Base-by-base conservation (phyloP, 2,329 filamentous ascomycete genomes). In the Truncatella angustata region DNA sequence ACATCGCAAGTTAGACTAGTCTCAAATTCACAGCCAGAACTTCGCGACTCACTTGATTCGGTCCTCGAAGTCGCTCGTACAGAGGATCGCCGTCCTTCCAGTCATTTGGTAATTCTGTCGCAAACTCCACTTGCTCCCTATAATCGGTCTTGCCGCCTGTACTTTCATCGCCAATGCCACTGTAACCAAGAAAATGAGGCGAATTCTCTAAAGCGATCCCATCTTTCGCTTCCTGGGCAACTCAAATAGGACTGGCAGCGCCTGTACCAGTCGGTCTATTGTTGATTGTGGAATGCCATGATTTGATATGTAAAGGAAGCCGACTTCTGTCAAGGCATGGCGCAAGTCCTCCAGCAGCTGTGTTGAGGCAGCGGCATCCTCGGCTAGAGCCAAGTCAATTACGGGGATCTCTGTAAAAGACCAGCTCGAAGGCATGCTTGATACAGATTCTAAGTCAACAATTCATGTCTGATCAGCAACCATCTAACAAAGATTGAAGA, bases 121-220 rank as follows among this genome's bases (percentile, higher is more conserved):
- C 81, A 60, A 81, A 79, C 60, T 85, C 81, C 44, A 83, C 78
- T 58, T 85, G 82, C 61, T 86, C 81, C 16, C 81, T 67, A 16
- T 71, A 66, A 59, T 86, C 82, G 12, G 65, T 58, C 48, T 67
- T 65, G 0, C 80, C 79, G 0, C 78, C 75, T 2, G 83, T 86
- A 0, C 68, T 79, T 62, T 85, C 82, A 21, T 76, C 70, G 0
- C 80, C 81, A 16, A 74, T 73, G 1, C 70, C 74, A 55, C 78
- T 81, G 60, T 84, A 85, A 0, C 82, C 82, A 2, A 86, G 67
- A 51, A 86, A 84, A 60, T 84, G 81, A 9, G 81, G 80, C 1
- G 79, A 84, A 23, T 82, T 78, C 23, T 72, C 64, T 16, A 80
- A 67, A 0, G 73, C 73, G 9, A 79, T 62, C 2, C 58, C 58